Conservation (phyloP, 495 filamentous ascomycete genomes). For the Hyaloscypha variabilis region DNA sequence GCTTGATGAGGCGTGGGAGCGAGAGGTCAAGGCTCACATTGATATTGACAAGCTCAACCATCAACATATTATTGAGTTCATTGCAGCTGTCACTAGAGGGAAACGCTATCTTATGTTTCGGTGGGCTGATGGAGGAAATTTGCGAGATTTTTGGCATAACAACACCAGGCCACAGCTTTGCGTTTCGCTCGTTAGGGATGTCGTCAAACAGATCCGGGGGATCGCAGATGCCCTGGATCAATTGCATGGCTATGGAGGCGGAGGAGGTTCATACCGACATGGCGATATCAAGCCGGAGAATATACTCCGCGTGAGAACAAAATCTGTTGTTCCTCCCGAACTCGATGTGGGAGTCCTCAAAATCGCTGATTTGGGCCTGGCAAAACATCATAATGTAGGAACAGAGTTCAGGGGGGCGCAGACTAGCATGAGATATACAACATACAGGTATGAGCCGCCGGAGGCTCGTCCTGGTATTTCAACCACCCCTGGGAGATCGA, state of each 20-base stretch:
- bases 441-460: slow-evolving; percentile 32
- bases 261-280: slow-evolving; percentile 11
- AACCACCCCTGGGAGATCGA: slow-evolving; percentile 21
- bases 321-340: not conserved
- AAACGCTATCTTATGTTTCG: slow-evolving; percentile 34
- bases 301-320: slow-evolving; percentile 23
- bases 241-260: slow-evolving; percentile 5
- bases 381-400: slow-evolving; percentile 11
- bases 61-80: slow-evolving; percentile 9
- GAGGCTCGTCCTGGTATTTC: slow-evolving; percentile 28
- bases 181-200: not conserved
- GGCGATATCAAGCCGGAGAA: slow-evolving; percentile 31
- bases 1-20: not conserved
- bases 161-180: not conserved
- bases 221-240: slow-evolving; percentile 4
- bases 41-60: slow-evolving; percentile 12
- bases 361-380: slow-evolving; percentile 21
- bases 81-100: slow-evolving; percentile 8
- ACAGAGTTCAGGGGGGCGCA: not conserved
- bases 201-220: slow-evolving; percentile 22
- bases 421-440: not conserved
- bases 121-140: slow-evolving; percentile 35
- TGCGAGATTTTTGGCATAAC: slow-evolving; percentile 27
- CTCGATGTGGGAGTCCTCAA: slow-evolving; percentile 10
- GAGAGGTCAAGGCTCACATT: slow-evolving; percentile 1